These are phyloP conservation scores for Tritrichomonas foetus DNA, from an alignment of 208 protist species.

Conservation along the genomic window DNA sequence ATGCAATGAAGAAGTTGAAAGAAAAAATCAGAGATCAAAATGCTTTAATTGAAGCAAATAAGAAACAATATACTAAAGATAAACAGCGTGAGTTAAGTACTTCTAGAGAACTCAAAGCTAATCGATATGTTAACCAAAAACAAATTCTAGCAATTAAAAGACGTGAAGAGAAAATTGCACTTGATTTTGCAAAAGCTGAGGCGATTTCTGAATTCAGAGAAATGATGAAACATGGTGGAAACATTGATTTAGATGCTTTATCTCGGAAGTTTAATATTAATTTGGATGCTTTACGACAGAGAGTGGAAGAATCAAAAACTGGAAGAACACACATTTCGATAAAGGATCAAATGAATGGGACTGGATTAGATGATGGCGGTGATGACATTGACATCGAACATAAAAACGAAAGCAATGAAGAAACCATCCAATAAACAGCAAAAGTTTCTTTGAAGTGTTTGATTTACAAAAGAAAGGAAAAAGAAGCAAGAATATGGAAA, in stretches of 20 bases:
- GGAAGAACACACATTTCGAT: too few relatives aligned
- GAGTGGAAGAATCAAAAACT: not conserved
- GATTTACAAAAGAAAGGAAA: too few relatives aligned
- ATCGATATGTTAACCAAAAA: not conserved
- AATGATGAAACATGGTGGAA: constrained; percentile 15
- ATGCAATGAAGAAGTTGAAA: not conserved
- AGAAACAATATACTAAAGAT: not conserved
- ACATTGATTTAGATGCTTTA: not conserved
- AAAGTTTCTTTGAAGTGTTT: too few relatives aligned
- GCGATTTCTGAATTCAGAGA: not conserved
- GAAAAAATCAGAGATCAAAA: constrained; percentile 37
- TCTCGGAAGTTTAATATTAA: not conserved
- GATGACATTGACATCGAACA: too few relatives aligned
- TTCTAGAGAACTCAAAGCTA: not conserved
- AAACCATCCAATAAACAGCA: too few relatives aligned
- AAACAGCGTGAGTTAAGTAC: not conserved
- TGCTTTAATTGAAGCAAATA: not conserved
- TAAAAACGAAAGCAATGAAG: too few relatives aligned
- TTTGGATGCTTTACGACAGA: not conserved
- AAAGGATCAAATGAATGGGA: too few relatives aligned
- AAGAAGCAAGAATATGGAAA: too few relatives aligned
- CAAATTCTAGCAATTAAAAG: not conserved
- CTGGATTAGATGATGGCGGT: too few relatives aligned
- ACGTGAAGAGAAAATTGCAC: not conserved
- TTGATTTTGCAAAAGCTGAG: not conserved